Base-by-base conservation (phyloP, 2,329 filamentous ascomycete species). In the Hirsutella minnesotensis region DNA sequence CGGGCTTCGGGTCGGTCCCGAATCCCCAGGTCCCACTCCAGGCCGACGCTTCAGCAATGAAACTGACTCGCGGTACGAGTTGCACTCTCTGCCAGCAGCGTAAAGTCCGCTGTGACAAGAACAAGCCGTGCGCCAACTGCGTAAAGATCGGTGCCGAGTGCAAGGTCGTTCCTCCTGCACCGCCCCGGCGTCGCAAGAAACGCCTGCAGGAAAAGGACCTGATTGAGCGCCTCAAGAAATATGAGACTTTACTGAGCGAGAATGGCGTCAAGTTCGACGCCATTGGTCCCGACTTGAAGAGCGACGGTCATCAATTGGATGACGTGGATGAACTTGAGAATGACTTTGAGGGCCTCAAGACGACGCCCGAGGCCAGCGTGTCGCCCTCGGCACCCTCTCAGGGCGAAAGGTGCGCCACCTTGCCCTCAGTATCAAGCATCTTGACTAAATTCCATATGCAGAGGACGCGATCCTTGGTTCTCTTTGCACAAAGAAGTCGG, bases 41-140 rank as follows among this genome's bases (percentile, higher is more conserved):
- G 38, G 47, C 51, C 21, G 70, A 74, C 46, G 54, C 65, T 42
- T 64, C 66, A 33, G 60, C 64, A 43, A 58, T 73, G 50, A 78
- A 78, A 58, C 60, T 78, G 51, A 77, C 73, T 33, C 67, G 75
- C 40, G 74, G 74, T 45, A 74, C 75, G 47, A 77, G 73, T 46
- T 90, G 85, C 53, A 70, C 86, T 13, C 69, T 80, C 18, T 90
- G 85, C 55, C 83, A 88, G 56, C 81, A 84, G 57, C 77, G 82
- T 47, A 87, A 87, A 58, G 73, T 87, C 35, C 79, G 79, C 46
- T 87, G 83, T 60, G 79, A 86, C 59, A 82, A 81, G 60, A 76
- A 72, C 51, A 79, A 79, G 59, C 83, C 83, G 15, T 87, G 83
- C 55, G 68, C 73, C 52, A 81, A 82, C 60, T 86, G 83, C 55